Evolutionary conservation across 495 filamentous ascomycete species (phyloP).

Genomic region (Aspergillus coremiiformis): DNA sequence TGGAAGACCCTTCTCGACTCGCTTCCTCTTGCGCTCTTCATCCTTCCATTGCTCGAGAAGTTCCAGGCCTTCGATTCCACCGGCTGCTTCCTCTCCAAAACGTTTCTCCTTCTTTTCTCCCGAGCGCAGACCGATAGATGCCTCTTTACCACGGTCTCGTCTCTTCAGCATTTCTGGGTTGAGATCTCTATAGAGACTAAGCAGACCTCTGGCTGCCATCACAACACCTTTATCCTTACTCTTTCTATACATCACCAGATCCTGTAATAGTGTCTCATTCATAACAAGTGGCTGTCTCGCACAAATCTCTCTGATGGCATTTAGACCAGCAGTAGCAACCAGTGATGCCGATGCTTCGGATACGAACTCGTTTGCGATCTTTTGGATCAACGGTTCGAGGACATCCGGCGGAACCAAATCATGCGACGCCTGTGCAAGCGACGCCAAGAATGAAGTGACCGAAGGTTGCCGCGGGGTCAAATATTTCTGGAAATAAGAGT

Average conservation of each 20-base stretch:
- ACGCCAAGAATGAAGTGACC: constrained; percentile 91
- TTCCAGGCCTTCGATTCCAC: constrained; percentile 87
- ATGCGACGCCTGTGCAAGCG: constrained; percentile 85
- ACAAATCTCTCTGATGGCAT: constrained; percentile 91
- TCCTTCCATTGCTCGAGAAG: constrained; percentile 90
- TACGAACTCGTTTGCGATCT: constrained; percentile 97
- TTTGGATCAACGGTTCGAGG: constrained; percentile 83
- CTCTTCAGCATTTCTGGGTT: constrained; percentile 84
- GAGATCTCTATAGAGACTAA: constrained; percentile 84
- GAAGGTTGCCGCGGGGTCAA: constrained; percentile 82
- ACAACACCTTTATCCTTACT: constrained; percentile 96
- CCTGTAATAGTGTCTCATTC: constrained; percentile 90
- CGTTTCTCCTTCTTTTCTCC: constrained; percentile 62
- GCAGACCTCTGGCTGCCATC: constrained; percentile 90
- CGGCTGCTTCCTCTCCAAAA: constrained; percentile 70
- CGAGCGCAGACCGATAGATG: constrained; percentile 69
- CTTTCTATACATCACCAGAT: constrained; percentile 91
- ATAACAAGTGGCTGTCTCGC: constrained; percentile 88
- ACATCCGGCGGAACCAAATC: constrained; percentile 88
- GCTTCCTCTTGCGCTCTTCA: constrained; percentile 69
- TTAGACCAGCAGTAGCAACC: constrained; percentile 87
- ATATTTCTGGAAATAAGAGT: constrained; percentile 81
- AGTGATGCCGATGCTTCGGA: constrained; percentile 87
- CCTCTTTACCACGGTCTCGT: constrained; percentile 85
- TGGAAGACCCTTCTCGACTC: constrained; percentile 54